These are phyloP conservation scores for Diaporthe longicolla DNA, from an alignment of 2,329 filamentous ascomycete genomes.

Conservation along the genomic window DNA sequence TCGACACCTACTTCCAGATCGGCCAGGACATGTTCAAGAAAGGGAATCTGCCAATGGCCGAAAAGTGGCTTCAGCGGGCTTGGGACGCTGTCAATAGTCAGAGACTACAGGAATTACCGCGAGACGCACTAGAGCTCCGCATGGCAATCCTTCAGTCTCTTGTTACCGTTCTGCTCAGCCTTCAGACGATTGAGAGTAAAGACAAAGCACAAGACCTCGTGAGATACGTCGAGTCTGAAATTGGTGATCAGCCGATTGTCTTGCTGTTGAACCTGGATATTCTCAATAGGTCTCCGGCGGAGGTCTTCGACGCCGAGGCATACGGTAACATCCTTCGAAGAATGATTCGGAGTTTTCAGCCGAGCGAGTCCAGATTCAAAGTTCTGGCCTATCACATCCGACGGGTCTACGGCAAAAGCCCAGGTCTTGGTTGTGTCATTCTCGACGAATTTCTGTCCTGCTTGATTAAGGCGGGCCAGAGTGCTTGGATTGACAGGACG, in stretches of 20 bases:
- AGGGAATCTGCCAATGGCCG: constrained; percentile 67
- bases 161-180: constrained; percentile 68
- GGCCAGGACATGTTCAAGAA: constrained; percentile 71
- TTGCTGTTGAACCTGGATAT: constrained; percentile 78
- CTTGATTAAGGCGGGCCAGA: constrained; percentile 59
- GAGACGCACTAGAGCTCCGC: constrained; percentile 74
- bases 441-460: constrained; percentile 75
- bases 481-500: constrained; percentile 77
- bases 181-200: constrained; percentile 59
- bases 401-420: constrained; percentile 71
- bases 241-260: constrained; percentile 76
- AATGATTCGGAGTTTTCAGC: constrained; percentile 72
- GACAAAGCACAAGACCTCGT: constrained; percentile 70
- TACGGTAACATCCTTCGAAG: constrained; percentile 69
- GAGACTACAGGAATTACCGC: constrained; percentile 68
- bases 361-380: constrained; percentile 75
- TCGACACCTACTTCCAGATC: constrained; percentile 80
- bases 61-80: constrained; percentile 82
- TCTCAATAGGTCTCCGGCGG: constrained; percentile 63
- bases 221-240: constrained; percentile 71
- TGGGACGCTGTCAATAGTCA: constrained; percentile 70
- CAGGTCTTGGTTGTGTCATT: constrained; percentile 61
- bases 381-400: constrained; percentile 77
- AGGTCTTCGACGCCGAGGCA: constrained; percentile 62
- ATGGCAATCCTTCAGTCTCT: constrained; percentile 76